Evolutionary conservation across 345 rosid species (phyloP).

Genomic region (Sonneratia caseolaris): DNA sequence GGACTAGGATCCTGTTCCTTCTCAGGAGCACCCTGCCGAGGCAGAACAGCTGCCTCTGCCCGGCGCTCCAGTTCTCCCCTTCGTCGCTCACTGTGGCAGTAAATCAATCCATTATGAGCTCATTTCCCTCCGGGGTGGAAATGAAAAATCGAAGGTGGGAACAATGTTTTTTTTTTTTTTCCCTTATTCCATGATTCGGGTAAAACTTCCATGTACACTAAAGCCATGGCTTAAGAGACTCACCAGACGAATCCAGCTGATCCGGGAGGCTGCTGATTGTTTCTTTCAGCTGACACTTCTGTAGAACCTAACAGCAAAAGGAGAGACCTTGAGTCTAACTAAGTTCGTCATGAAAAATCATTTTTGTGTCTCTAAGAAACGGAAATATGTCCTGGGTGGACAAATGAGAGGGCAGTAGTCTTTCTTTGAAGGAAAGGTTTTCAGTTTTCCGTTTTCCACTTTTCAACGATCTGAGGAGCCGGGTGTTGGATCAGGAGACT

Average conservation of each 20-base stretch:
- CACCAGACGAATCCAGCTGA: conserved; percentile 58
- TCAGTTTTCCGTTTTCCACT: too few relatives aligned
- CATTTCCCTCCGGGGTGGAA: background rate
- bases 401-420: too few relatives aligned
- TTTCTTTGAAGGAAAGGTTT: too few relatives aligned
- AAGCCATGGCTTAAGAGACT: conserved; percentile 2
- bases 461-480: too few relatives aligned
- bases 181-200: background rate
- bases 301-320: conserved; percentile 38
- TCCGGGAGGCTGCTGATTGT: conserved; percentile 47
- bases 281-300: conserved; percentile 67
- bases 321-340: background rate
- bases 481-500: too few relatives aligned
- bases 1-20: conserved; percentile 53
- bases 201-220: background rate
- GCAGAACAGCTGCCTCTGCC: conserved; percentile 68
- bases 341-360: background rate
- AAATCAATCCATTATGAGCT: background rate
- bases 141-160: background rate
- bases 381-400: background rate
- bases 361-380: background rate
- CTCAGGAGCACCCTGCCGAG: conserved; percentile 59
- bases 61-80: conserved; percentile 84
- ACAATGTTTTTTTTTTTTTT: background rate
- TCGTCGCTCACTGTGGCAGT: conserved; percentile 47